Base-by-base conservation (phyloP, 768 basidiomycete genomes). In the Amanita molliuscula region DNA sequence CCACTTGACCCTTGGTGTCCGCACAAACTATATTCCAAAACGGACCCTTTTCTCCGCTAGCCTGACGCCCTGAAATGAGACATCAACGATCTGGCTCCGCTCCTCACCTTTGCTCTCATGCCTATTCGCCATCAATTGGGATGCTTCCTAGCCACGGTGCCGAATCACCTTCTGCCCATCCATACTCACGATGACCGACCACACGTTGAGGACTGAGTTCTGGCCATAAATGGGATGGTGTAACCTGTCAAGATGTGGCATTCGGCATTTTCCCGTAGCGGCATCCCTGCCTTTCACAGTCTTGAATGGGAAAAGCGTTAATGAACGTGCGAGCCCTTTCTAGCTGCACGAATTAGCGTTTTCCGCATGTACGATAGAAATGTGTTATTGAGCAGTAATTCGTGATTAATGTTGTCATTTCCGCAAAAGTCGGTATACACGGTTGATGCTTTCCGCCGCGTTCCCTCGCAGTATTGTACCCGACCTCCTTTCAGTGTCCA, bases 401-500 rank as follows among this genome's bases (percentile, higher is more conserved):
- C 9, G 36, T 20, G 38, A 40, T 21, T 40, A 40, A 21, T 40
- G 10, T 40, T 20, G 21, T 9, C 38, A 40, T 40, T 20, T 40
- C 38, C 38, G 38, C 38, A 40, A 40, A 10, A 18, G 20, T 11
- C 38, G 9, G 35, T 36, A 21, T 38, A 18, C 18, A 16, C 37
- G 38, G 38, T 40, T 40, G 38, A 7, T 26, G 11, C 20, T 44
- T 44, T 44, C 18, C 43, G n/a, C 13, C 16, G 26, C 23, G n/a
- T n/a, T n/a, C n/a, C n/a, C n/a, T n/a, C n/a, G n/a, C n/a, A n/a
- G n/a, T n/a, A n/a, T n/a, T n/a, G 46, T 70, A 67, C 25, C 67
- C 62, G 49, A 83, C 81, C 55, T 84, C 79, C 44, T 62, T 64
- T 33, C 78, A 84, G 15, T 73, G 57, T 84, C 78, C 16, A 84